A percentile compares a stretch with the other conserved stretches of the same genome.
Conservation (phyloP, 768 basidiomycete genomes). For the Grammothele lineata region DNA sequence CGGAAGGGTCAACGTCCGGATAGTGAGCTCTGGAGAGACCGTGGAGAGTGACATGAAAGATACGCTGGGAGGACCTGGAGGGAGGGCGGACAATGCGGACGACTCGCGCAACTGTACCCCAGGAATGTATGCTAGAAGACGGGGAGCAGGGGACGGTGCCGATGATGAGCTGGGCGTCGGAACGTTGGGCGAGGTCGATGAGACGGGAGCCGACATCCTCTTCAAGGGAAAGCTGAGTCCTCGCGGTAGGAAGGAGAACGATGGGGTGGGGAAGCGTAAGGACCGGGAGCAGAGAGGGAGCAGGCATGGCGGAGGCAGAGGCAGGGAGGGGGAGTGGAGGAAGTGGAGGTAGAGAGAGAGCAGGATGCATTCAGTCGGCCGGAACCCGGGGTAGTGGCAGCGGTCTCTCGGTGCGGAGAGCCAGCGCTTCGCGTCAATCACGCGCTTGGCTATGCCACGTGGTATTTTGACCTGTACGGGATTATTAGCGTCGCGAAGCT, state of each 20-base stretch:
- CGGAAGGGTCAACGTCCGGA: conserved; percentile 43
- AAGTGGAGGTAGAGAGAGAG: neutral
- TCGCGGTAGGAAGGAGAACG: conserved; percentile 70
- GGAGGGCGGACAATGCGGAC: conserved; percentile 64
- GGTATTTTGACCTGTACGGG: too few relatives aligned
- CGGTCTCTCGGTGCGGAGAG: neutral
- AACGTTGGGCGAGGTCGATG: conserved; percentile 61
- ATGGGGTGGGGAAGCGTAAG: conserved; percentile 68
- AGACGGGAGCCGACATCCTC: conserved; percentile 59
- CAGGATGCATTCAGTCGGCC: too few relatives aligned
- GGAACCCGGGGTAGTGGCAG: too few relatives aligned
- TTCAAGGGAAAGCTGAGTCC: conserved; percentile 64
- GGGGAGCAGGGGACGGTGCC: conserved; percentile 58
- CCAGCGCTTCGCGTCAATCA: too few relatives aligned
- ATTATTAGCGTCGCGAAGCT: too few relatives aligned
- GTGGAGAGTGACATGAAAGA: conserved; percentile 68
- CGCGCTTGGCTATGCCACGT: too few relatives aligned
- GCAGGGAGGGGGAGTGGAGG: neutral
- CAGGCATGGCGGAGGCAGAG: neutral
- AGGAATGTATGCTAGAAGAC: conserved; percentile 37
- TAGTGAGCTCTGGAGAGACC: conserved; percentile 67
- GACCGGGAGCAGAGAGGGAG: conserved; percentile 43
- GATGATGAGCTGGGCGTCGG: conserved; percentile 64
- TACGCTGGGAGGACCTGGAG: conserved; percentile 47
- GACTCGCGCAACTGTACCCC: conserved; percentile 70